A percentile compares a stretch with the other conserved stretches of the same genome.
These are phyloP conservation scores for Lactarius evosmus DNA, from an alignment of 768 basidiomycete species.

Conservation along the genomic window DNA sequence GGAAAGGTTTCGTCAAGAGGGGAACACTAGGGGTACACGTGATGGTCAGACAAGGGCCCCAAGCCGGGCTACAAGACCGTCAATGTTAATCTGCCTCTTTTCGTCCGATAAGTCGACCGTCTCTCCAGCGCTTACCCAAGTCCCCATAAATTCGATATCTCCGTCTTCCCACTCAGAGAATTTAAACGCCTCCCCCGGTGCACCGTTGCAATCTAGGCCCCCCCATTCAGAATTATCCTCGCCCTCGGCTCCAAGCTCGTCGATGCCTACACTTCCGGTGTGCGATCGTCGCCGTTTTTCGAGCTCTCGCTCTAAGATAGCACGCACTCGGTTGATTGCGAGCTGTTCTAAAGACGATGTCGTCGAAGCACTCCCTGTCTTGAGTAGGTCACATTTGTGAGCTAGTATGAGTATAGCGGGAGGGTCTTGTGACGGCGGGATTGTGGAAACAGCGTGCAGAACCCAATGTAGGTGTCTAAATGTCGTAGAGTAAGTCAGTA, in stretches of 20 bases:
- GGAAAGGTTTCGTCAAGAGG: background rate
- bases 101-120: conserved; percentile 31
- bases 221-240: conserved; percentile 54
- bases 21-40: background rate
- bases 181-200: conserved; percentile 54
- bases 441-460: conserved; percentile 63
- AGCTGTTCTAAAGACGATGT: conserved; percentile 41
- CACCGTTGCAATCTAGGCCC: conserved; percentile 66
- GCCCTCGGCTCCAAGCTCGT: conserved; percentile 70
- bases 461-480: conserved; percentile 72
- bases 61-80: conserved; percentile 12
- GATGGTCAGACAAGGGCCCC: conserved; percentile 8
- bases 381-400: conserved; percentile 75
- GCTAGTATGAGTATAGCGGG: conserved; percentile 67
- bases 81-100: conserved; percentile 33
- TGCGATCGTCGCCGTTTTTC: conserved; percentile 71
- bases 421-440: conserved; percentile 63
- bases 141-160: conserved; percentile 64
- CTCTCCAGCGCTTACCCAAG: conserved; percentile 44
- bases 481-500: conserved; percentile 2
- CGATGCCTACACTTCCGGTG: conserved; percentile 62
- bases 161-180: conserved; percentile 86
- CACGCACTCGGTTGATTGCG: conserved; percentile 67
- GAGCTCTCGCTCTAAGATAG: conserved; percentile 79
- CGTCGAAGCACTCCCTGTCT: conserved; percentile 41